Evolutionary conservation across 164 flowering plant genomes (phyloP).

Genomic region (Macadamia tetraphylla): DNA sequence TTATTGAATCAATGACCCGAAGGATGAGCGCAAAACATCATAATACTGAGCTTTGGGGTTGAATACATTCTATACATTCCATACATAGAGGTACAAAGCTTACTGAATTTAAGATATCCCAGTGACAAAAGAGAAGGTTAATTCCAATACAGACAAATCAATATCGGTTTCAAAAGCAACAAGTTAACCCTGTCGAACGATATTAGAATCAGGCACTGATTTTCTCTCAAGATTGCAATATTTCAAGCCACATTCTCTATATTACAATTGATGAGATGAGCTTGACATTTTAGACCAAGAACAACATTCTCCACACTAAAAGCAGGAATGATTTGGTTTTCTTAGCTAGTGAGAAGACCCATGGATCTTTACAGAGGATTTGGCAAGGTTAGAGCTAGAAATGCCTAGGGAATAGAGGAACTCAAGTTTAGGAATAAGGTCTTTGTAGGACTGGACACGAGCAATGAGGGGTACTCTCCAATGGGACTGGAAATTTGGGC

Average conservation of each 20-base stretch:
- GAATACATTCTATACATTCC: no score
- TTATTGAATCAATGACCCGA: no score
- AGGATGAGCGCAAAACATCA: no score
- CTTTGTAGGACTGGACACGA: not conserved
- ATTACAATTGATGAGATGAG: not conserved
- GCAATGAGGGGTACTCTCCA: not conserved
- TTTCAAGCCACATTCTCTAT: not conserved
- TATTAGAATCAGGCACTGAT: slow-evolving; percentile 3
- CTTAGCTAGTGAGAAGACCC: not conserved
- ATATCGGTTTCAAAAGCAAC: no score
- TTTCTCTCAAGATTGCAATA: not conserved
- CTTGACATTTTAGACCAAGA: not conserved
- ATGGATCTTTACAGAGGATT: not conserved
- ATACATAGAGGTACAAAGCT: no score
- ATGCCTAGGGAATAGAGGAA: not conserved
- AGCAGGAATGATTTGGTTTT: slow-evolving; percentile 4
- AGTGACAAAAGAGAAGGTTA: no score
- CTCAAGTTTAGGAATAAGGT: not conserved
- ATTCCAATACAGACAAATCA: no score
- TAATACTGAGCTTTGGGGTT: no score
- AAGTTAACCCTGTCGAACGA: not conserved
- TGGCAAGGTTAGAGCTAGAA: slow-evolving; percentile 2
- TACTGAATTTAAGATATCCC: no score
- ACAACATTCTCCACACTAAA: not conserved
- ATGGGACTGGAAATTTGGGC: slow-evolving; percentile 7